Base-by-base conservation (phyloP, 164 flowering plant species). In the Nymphaea thermarum region DNA sequence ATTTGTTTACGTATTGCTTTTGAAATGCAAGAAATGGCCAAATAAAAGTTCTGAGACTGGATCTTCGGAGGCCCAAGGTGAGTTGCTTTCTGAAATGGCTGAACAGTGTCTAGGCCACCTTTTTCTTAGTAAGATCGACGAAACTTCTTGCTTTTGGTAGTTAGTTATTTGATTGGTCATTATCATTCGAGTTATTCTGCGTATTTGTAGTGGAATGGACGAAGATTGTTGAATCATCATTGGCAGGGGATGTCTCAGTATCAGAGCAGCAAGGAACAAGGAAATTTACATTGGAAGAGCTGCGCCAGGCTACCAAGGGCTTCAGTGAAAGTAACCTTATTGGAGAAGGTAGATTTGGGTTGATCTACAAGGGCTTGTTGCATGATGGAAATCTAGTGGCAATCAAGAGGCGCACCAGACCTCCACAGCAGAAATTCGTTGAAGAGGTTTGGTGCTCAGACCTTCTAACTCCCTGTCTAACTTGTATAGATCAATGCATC, bases 41-140 rank as follows among this genome's bases (percentile, higher is more conserved):
- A 85, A 82, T 66, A 77, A 65, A 75, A 83, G 75, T 62, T 88
- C 94, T 0, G 94, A 86, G 16, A 80, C 87, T 41, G 86, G 86
- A 62, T 88, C 91, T 66, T 88, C 94, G 51, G 91, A 86, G 68
- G 85, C 86, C 66, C 67, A 69, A 75, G 91, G 94, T 86, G 82
- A 69, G 69, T 18, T 41, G 44, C 60, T 36, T 62, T 63, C 51
- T 7, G 62, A 14, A 17, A 55, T 8, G 60, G 10, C 16, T 55
- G 1, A 55, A 55, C 10, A 55, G 60, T 55, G 60, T 10, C 16
- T 55, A 8, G 60, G 60, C 60, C 60, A 25, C 36, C 36, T 25
- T 25, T 25, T 25, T 25, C 36, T 25, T 25, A 8, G 16, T 55
- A 16, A 55, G 60, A 55, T 55, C 12, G 60, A 16, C 12, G 16